Conservation (phyloP, 2,329 filamentous ascomycete species). For the Epichloe sp. region DNA sequence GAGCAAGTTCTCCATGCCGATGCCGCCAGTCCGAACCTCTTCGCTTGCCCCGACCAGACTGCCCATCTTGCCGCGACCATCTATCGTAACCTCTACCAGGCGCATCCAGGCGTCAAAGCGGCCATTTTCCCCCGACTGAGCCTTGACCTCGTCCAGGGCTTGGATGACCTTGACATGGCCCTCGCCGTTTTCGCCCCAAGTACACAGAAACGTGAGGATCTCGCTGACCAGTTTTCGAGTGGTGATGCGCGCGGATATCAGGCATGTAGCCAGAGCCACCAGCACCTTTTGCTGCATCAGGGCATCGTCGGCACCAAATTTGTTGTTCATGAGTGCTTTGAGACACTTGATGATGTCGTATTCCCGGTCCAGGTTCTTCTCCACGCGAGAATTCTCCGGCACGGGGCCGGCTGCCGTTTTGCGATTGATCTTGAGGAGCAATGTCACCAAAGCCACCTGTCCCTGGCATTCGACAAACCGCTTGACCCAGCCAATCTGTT, state of each 20-base stretch:
- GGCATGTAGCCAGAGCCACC: conserved; percentile 70
- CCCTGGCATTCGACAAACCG: conserved; percentile 95
- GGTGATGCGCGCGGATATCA: conserved; percentile 79
- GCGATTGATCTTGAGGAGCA: conserved; percentile 86
- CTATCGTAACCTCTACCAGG: conserved; percentile 90
- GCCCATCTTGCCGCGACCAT: conserved; percentile 97
- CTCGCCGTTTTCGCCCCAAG: conserved; percentile 72
- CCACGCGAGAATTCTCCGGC: conserved; percentile 42
- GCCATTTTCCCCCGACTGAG: conserved; percentile 78
- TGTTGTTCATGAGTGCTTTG: conserved; percentile 98
- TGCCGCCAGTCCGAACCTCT: conserved; percentile 87
- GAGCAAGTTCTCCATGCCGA: conserved; percentile 95
- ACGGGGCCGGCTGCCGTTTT: conserved; percentile 64
- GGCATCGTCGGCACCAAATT: conserved; percentile 94
- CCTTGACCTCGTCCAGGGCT: conserved; percentile 84
- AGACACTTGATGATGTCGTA: conserved; percentile 97
- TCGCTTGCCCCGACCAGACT: conserved; percentile 94
- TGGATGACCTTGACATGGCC: conserved; percentile 91
- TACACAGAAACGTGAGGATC: conserved; percentile 88
- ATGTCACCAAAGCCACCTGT: conserved; percentile 87
- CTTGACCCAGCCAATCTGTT: conserved; percentile 96
- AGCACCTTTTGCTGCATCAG: conserved; percentile 82
- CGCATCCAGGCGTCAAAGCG: conserved; percentile 98
- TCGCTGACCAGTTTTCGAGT: conserved; percentile 93
- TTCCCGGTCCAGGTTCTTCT: conserved; percentile 78